Base-by-base conservation (phyloP, 345 rosid genomes). In the Gynandropsis gynandra region DNA sequence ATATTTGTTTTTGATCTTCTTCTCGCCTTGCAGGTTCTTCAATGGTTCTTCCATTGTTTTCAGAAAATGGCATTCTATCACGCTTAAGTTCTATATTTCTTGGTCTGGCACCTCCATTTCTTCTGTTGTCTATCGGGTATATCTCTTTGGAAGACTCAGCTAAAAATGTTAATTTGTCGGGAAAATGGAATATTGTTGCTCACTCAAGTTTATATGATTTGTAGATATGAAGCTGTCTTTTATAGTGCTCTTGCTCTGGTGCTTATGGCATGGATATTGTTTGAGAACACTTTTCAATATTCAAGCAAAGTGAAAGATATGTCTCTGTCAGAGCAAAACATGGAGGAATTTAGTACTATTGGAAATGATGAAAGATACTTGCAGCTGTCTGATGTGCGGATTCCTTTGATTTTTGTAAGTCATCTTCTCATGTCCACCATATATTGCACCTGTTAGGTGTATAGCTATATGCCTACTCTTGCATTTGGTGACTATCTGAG, bases 161-260 rank as follows among this genome's bases (percentile, higher is more conserved):
- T 38, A 20, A 33, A 20, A 6, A 8, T 7, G 47, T 41, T 44
- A 57, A 42, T 20, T 58, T 15, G 38, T 39, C 41, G 38, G 37
- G 39, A 43, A 40, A 27, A 31, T 37, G 49, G 38, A 49, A 27
- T 39, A 42, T 37, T 33, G 51, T 19, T 59, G 47, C 44, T 24
- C 10, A 61, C 54, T 56, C 29, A 58, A 49, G 55, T 64, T 65
- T 56, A 36, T 24, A 29, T 54, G 18, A 53, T 67, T 65, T 63
- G 72, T 72, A 89, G 95, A 65, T 89, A 89, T 31, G 97, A 89
- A 83, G 90, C 94, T 58, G 84, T 81, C 62, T 89, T 89, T 76
- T 86, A 86, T 64, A 75, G 87, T 64, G 90, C 89, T 37, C 83
- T 89, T 53, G 75, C 75, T 44, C 81, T 86, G 54, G 90, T 77